Evolutionary conservation across 2,329 filamentous ascomycete species (phyloP).

Genomic region (Rhynchosporium agropyri): DNA sequence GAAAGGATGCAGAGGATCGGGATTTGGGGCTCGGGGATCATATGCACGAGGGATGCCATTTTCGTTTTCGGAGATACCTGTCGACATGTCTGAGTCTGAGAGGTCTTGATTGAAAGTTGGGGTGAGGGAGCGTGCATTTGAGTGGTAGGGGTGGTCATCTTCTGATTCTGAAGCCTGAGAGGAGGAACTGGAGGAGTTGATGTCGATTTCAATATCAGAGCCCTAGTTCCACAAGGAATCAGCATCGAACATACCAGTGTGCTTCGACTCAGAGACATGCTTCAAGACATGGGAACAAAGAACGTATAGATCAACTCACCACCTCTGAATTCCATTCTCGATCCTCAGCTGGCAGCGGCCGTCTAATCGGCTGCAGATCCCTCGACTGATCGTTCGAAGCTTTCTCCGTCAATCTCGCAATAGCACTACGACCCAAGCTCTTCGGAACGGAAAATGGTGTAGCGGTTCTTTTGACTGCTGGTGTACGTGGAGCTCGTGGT

Average conservation of each 20-base stretch:
- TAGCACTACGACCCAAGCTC: conserved; percentile 1
- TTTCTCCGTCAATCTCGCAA: conserved; percentile 10
- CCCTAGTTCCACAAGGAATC: too few species aligned
- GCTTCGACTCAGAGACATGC: too few species aligned
- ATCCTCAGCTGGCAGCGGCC: background rate
- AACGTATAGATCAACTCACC: too few species aligned
- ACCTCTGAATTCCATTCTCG: conserved; percentile 1
- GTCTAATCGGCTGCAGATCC: conserved; percentile 5
- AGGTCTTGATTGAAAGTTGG: conserved; percentile 6
- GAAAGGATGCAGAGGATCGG: background rate
- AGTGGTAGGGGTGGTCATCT: too few species aligned
- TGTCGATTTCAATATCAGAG: too few species aligned
- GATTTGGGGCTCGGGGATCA: background rate
- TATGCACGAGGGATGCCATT: background rate
- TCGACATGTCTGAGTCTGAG: background rate
- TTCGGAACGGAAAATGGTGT: background rate
- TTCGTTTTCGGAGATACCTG: conserved; percentile 1
- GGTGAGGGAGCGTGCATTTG: background rate
- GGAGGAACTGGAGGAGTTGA: too few species aligned
- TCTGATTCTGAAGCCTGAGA: too few species aligned
- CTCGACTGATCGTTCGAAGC: conserved; percentile 5
- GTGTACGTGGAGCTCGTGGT: too few species aligned
- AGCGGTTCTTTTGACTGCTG: too few species aligned
- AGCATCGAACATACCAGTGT: too few species aligned
- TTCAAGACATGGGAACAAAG: too few species aligned